Evolutionary conservation across 2,329 filamentous ascomycete genomes (phyloP).

Genomic region (Monosporascus sp.): DNA sequence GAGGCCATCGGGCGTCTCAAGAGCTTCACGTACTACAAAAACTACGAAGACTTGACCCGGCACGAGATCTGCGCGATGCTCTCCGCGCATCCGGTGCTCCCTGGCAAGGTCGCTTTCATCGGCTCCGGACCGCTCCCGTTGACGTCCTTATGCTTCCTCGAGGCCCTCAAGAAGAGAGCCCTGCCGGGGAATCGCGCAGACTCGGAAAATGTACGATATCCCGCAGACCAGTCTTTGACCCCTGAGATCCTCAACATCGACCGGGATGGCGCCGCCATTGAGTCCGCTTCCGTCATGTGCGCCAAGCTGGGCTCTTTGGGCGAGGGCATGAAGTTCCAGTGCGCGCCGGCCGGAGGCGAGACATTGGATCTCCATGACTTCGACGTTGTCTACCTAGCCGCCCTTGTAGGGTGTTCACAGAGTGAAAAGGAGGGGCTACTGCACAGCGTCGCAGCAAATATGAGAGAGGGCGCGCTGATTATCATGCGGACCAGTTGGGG

Average conservation of each 20-base stretch:
- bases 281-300: conserved; percentile 25
- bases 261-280: conserved; percentile 29
- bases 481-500: conserved; percentile 41
- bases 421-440: conserved; percentile 37
- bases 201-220: neutral
- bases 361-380: conserved; percentile 26
- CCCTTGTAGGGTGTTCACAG: conserved; percentile 41
- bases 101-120: conserved; percentile 39
- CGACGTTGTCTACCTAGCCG: conserved; percentile 46
- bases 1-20: conserved; percentile 21
- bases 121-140: conserved; percentile 46
- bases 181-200: conserved; percentile 5
- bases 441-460: conserved; percentile 27
- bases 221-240: neutral
- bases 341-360: conserved; percentile 25
- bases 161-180: conserved; percentile 22
- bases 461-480: conserved; percentile 39
- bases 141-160: conserved; percentile 40
- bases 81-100: conserved; percentile 26
- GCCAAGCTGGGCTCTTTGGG: conserved; percentile 23
- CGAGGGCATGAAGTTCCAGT: conserved; percentile 32
- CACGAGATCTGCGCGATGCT: conserved; percentile 40
- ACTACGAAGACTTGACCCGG: conserved; percentile 43
- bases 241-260: conserved; percentile 37
- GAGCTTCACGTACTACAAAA: conserved; percentile 44